Conservation (phyloP, 495 filamentous ascomycete genomes). For the Penicillium parvum region DNA sequence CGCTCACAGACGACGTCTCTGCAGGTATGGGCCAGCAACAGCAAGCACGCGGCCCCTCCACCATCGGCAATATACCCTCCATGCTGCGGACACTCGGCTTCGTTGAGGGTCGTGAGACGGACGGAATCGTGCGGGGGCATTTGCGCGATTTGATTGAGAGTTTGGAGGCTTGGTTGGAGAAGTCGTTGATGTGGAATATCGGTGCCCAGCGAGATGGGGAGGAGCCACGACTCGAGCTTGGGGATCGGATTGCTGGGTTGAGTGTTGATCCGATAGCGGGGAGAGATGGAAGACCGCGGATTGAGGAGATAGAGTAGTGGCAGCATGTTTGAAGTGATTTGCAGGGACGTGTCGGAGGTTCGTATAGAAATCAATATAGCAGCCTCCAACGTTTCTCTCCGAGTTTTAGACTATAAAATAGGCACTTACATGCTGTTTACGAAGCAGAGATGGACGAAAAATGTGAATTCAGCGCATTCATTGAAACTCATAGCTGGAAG, state of each 20-base stretch:
- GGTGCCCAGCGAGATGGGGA: constrained; percentile 20
- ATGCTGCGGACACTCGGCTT: constrained; percentile 61
- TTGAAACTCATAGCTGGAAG: no score
- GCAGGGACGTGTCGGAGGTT: no score
- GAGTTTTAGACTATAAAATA: no score
- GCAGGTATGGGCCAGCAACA: neutral
- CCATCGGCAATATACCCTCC: constrained; percentile 52
- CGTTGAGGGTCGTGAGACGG: constrained; percentile 63
- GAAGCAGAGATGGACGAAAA: no score
- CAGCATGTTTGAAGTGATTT: no score
- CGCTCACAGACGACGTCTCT: constrained; percentile 30
- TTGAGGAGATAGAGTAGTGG: constrained; percentile 52
- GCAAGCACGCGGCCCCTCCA: constrained; percentile 14
- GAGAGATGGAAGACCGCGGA: constrained; percentile 30
- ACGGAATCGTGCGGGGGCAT: constrained; percentile 70
- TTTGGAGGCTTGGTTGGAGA: constrained; percentile 65
- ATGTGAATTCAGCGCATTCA: no score
- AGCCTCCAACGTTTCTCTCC: no score
- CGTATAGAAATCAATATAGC: no score
- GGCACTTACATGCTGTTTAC: no score
- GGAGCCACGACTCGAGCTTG: constrained; percentile 29
- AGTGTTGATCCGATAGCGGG: constrained; percentile 34
- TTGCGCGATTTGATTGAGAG: constrained; percentile 66
- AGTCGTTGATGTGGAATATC: constrained; percentile 44
- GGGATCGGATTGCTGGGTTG: constrained; percentile 39